A percentile compares a stretch with the other conserved stretches of the same genome.
These are phyloP conservation scores for Rhododendron molle DNA, from an alignment of 148 eudicot genomes.

Conservation along the genomic window DNA sequence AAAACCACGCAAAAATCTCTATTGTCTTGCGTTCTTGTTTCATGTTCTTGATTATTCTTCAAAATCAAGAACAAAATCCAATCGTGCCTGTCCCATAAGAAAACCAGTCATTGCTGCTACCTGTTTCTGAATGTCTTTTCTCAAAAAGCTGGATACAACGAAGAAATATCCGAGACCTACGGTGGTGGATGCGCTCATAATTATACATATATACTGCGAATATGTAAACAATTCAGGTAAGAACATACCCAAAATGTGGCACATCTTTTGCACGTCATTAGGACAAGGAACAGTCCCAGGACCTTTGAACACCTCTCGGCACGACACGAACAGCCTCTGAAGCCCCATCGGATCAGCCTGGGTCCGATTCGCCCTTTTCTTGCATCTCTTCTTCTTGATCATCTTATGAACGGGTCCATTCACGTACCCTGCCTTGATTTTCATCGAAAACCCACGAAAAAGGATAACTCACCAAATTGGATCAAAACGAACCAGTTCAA, in stretches of 20 bases:
- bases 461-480: neutral
- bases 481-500: neutral
- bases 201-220: neutral
- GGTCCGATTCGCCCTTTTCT: slow-evolving; percentile 17
- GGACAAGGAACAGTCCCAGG: slow-evolving; percentile 62
- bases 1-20: neutral
- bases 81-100: too few species aligned
- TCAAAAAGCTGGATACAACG: too few species aligned
- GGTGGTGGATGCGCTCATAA: too few species aligned
- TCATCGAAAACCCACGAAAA: slow-evolving; percentile 11
- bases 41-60: neutral
- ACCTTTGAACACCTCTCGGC: slow-evolving; percentile 58
- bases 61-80: neutral
- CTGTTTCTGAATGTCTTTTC: too few species aligned
- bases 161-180: too few species aligned
- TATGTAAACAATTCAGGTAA: neutral
- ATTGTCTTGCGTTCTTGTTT: neutral
- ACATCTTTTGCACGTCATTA: slow-evolving; percentile 43
- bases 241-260: slow-evolving; percentile 50
- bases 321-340: slow-evolving; percentile 49
- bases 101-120: too few species aligned
- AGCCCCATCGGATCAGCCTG: slow-evolving; percentile 24
- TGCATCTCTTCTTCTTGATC: slow-evolving; percentile 40
- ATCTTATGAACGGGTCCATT: slow-evolving; percentile 22
- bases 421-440: slow-evolving; percentile 27